Base-by-base conservation (phyloP, 2,329 filamentous ascomycete genomes). In the Nemania serpens region DNA sequence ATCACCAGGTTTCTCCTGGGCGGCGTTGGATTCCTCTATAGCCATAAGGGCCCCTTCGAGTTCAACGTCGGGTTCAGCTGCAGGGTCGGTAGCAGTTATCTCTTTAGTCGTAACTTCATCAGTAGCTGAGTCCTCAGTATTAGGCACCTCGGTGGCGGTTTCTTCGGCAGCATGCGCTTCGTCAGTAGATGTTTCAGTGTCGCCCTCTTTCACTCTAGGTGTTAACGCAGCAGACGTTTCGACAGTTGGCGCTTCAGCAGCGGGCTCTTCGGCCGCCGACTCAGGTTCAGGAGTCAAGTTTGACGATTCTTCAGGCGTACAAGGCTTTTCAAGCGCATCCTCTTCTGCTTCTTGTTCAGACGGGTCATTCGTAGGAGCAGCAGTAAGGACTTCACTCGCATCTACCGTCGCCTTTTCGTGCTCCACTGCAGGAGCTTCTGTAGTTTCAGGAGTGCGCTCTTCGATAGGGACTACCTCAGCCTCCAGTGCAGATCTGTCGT, bases 271-370 rank as follows among this genome's bases (percentile, higher is more conserved):
- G 11, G n/a, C 11, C n/a, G 56, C 22, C 0, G 37, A 17, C 20
- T 54, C 49, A 37, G 37, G 15, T 46, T 52, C 43, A 4, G 45
- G 36, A n/a, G 46, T 3, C 22, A 2, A 5, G 15, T 10, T 45
- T 50, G 46, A 45, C n/a, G 9, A 25, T 36, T 52, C 53, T 52
- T 56, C 47, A 9, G 29, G 7, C 34, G 13, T 20, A 52, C 47
- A 47, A 12, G 41, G 20, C 29, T 39, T 25, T n/a, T 58, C 49
- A 41, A 48, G 25, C 5, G 13, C 50, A 50, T 2, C 20, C 29
- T 58, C 49, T n/a, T 58, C 43, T 29, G 15, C 46, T 9, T 50
- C 47, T 20, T 55, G 34, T 20, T 59, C n/a, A 34, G 55, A 6
- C 13, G 13, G 22, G n/a, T 47, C 39, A 2, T 61, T 51, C 9